These are phyloP conservation scores for Fusarium marasasianum DNA, from an alignment of 2,329 filamentous ascomycete genomes.

Conservation along the genomic window DNA sequence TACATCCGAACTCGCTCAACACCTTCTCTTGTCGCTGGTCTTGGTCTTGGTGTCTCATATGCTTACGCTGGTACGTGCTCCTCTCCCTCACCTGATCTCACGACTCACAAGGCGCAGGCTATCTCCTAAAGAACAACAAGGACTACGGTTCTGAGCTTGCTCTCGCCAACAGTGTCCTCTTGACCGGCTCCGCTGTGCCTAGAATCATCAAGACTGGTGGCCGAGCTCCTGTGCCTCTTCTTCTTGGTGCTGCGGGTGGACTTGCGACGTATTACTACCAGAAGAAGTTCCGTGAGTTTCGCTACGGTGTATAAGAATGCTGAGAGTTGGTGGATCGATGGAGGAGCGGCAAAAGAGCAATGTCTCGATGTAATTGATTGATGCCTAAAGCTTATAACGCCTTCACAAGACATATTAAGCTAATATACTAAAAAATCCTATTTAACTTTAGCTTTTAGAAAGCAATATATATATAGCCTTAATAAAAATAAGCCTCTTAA, in stretches of 20 bases:
- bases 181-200: conserved; percentile 51
- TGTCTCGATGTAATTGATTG: background rate
- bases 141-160: conserved; percentile 55
- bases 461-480: no score
- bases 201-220: conserved; percentile 52
- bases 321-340: fast-evolving
- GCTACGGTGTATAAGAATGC: conserved; percentile 48
- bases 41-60: conserved; percentile 40
- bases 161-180: conserved; percentile 51
- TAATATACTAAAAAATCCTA: no score
- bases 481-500: no score
- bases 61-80: conserved; percentile 35
- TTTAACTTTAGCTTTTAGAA: no score
- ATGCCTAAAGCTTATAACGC: no score
- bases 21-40: conserved; percentile 40
- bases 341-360: no score
- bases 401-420: no score
- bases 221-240: conserved; percentile 49
- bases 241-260: conserved; percentile 46
- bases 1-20: conserved; percentile 40
- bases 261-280: conserved; percentile 54
- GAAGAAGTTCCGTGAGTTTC: conserved; percentile 54
- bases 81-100: background rate
- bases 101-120: conserved; percentile 41
- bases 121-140: conserved; percentile 54